phyloP scores from a whole-genome alignment of 2,329 filamentous ascomycete genomes.

The Beauveria caledonica region DNA sequence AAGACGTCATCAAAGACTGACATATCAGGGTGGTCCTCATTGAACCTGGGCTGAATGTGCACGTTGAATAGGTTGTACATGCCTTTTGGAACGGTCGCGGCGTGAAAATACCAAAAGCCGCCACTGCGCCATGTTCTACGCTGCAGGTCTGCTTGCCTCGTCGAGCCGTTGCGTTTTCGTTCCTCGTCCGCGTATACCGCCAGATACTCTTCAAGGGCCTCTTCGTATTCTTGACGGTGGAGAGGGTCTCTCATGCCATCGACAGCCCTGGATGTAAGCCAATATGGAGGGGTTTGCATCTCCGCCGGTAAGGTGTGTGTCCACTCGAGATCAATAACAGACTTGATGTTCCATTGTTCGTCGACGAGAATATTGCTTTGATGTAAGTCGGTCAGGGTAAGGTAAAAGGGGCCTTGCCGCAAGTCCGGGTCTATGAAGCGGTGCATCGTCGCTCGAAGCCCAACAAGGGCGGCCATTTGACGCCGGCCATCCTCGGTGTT shows the following conservation, averaged over 20 bases:
- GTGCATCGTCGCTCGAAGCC: constrained; percentile 20
- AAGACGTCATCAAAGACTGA: background rate
- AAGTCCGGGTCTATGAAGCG: constrained; percentile 16
- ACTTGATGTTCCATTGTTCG: constrained; percentile 22
- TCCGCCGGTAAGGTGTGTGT: constrained; percentile 17
- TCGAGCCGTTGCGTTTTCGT: background rate
- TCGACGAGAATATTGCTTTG: constrained; percentile 28
- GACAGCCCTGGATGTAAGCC: constrained; percentile 17
- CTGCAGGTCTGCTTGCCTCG: background rate
- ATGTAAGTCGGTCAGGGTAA: constrained; percentile 28
- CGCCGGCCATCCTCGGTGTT: constrained; percentile 19
- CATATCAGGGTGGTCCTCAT: background rate
- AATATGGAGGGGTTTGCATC: constrained; percentile 21
- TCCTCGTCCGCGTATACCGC: background rate
- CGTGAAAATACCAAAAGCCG: background rate
- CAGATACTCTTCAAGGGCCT: background rate
- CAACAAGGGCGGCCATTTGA: constrained; percentile 21
- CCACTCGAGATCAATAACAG: constrained; percentile 26
- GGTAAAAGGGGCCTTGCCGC: constrained; percentile 24
- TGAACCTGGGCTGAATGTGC: background rate
- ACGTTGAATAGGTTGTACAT: background rate
- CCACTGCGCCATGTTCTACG: background rate
- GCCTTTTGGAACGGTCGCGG: background rate
- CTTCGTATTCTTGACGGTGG: background rate
- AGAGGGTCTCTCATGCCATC: background rate